phyloP scores from a whole-genome alignment of 305 asterid genomes.

The Plantago coronopus region DNA sequence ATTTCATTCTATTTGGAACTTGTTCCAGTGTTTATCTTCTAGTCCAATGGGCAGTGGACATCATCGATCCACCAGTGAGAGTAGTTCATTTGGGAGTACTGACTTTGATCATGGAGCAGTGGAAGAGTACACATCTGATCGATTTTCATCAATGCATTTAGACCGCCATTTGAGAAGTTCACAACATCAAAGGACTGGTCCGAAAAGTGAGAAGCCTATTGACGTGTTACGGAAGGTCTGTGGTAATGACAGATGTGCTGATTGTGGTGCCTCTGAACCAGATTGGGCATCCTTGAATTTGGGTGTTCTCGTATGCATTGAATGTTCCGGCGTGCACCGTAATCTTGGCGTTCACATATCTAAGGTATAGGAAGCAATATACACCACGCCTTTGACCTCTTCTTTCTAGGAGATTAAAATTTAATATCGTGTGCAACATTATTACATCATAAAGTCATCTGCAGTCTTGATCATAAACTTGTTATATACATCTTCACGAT shows the following conservation, averaged over 20 bases:
- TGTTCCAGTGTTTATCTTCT: conserved; percentile 61
- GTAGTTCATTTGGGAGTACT: conserved; percentile 90
- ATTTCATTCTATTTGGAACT: conserved; percentile 10
- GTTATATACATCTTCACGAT: too few species aligned
- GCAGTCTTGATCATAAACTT: neutral
- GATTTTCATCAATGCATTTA: conserved; percentile 52
- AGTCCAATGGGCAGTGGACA: conserved; percentile 95
- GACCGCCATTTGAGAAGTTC: conserved; percentile 71
- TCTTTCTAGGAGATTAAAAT: neutral
- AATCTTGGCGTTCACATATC: conserved; percentile 99
- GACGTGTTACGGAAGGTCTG: conserved; percentile 71
- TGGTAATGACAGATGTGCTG: conserved; percentile 92
- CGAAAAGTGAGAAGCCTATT: conserved; percentile 80
- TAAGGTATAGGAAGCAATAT: conserved; percentile 50
- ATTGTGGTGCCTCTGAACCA: conserved; percentile 94
- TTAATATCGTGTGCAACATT: neutral
- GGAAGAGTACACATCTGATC: conserved; percentile 78
- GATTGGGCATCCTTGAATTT: conserved; percentile 99
- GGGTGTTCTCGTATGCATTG: conserved; percentile 98
- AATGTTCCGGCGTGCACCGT: conserved; percentile 99
- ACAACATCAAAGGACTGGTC: conserved; percentile 53
- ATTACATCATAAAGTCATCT: neutral
- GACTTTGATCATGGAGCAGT: conserved; percentile 82
- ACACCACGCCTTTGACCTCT: conserved; percentile 1
- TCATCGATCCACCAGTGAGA: conserved; percentile 94